These are phyloP conservation scores for Naumovozyma castellii DNA, from an alignment of 805 yeast genomes.

Conservation along the genomic window DNA sequence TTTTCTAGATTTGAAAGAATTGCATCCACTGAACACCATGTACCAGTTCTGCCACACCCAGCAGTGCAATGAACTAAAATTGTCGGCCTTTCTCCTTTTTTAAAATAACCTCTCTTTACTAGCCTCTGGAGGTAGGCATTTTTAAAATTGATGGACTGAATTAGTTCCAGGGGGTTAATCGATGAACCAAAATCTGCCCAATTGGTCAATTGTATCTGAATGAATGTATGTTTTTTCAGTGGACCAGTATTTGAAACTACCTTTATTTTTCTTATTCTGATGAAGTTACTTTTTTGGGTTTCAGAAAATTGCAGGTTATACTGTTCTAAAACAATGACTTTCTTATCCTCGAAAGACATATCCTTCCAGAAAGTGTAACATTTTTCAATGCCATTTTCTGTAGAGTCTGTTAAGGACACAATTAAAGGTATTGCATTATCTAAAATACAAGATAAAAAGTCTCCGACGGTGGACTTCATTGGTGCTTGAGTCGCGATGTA, in stretches of 20 bases:
- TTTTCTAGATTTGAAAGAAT: constrained; percentile 33
- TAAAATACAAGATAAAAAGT: constrained; percentile 74
- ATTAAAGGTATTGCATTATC: constrained; percentile 58
- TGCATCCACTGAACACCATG: constrained; percentile 66
- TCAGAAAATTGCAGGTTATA: too few relatives aligned
- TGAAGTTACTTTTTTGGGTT: not conserved
- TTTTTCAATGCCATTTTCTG: constrained; percentile 69
- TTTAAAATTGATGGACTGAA: constrained; percentile 43
- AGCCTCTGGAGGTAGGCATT: constrained; percentile 32
- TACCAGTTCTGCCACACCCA: constrained; percentile 95
- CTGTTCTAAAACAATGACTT: constrained; percentile 22
- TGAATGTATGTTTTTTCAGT: constrained; percentile 38
- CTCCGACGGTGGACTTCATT: constrained; percentile 56
- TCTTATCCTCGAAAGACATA: constrained; percentile 37
- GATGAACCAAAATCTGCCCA: constrained; percentile 84
- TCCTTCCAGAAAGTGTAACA: constrained; percentile 76
- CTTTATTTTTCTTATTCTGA: constrained; percentile 29
- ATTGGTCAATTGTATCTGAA: constrained; percentile 65
- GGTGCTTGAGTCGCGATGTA: constrained; percentile 94
- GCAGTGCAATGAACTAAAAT: constrained; percentile 87
- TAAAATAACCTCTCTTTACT: constrained; percentile 6
- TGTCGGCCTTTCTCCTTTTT: constrained; percentile 32
- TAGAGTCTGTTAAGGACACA: constrained; percentile 63
- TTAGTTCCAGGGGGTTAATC: constrained; percentile 50
- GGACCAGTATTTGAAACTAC: constrained; percentile 29